Percentiles rank a stretch among this genome's conserved stretches.
Evolutionary conservation across 2,329 filamentous ascomycete genomes (phyloP).

Genomic region (Cordyceps militaris): DNA sequence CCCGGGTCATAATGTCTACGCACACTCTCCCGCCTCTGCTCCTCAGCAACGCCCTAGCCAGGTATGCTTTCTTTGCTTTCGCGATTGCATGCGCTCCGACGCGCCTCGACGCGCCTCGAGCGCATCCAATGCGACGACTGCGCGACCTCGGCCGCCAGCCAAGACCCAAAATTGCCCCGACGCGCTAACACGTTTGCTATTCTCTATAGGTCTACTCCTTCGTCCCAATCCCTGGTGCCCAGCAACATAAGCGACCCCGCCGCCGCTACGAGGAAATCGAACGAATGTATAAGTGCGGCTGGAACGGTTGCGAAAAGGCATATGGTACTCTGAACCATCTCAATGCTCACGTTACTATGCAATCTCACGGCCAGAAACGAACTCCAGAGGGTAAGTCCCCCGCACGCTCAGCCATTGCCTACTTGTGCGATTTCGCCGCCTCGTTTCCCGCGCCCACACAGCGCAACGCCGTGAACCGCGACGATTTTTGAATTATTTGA

Average conservation of each 20-base stretch:
- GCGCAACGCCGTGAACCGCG: neutral
- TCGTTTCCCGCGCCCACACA: neutral
- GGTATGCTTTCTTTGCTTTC: constrained; percentile 32
- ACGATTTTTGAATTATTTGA: neutral
- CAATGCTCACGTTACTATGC: constrained; percentile 98
- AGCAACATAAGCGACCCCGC: constrained; percentile 93
- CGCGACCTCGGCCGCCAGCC: neutral
- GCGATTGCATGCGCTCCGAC: neutral
- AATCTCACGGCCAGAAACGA: constrained; percentile 88
- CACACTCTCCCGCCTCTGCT: constrained; percentile 48
- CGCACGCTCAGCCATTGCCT: neutral
- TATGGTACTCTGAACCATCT: constrained; percentile 96
- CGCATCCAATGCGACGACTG: neutral
- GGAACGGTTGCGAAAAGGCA: constrained; percentile 97
- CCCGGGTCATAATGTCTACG: constrained; percentile 47
- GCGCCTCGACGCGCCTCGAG: neutral
- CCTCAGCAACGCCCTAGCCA: constrained; percentile 51
- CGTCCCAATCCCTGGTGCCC: constrained; percentile 91
- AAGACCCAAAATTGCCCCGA: neutral
- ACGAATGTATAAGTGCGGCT: constrained; percentile 99
- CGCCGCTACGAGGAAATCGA: constrained; percentile 97
- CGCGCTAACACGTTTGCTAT: neutral
- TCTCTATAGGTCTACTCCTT: constrained; percentile 85
- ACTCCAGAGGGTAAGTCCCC: constrained; percentile 85
- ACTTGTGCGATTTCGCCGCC: neutral